A percentile compares a stretch with the other conserved stretches of the same genome.
These are phyloP conservation scores for Beauveria pseudobassiana DNA, from an alignment of 2,329 filamentous ascomycete genomes.

Conservation along the genomic window DNA sequence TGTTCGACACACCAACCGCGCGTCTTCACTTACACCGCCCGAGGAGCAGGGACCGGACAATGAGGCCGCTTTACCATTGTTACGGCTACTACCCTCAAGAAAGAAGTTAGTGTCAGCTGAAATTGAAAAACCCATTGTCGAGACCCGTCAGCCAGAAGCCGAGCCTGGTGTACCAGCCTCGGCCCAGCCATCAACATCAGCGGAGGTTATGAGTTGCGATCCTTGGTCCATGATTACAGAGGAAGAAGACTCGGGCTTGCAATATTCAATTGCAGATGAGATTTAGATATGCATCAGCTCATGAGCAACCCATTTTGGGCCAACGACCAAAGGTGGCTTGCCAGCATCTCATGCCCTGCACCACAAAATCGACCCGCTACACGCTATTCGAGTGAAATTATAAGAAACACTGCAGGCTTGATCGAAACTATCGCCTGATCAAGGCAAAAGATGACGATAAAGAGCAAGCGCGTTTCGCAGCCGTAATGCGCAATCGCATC, in stretches of 20 bases:
- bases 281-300: not conserved
- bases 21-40: not conserved
- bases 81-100: too few relatives aligned
- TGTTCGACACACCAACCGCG: not conserved
- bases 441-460: not conserved
- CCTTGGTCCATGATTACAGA: not conserved
- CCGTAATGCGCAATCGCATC: not conserved
- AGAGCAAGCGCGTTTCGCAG: not conserved
- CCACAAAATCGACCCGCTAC: not conserved
- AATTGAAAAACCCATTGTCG: not conserved
- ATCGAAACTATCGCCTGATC: not conserved
- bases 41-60: too few relatives aligned
- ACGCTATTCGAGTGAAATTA: not conserved
- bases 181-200: not conserved
- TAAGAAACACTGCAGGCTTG: not conserved
- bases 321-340: not conserved
- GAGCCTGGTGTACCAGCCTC: not conserved
- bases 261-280: not conserved
- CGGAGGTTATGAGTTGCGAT: too few relatives aligned
- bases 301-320: not conserved
- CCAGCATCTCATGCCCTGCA: not conserved
- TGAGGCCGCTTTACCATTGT: not conserved
- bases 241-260: not conserved
- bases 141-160: not conserved
- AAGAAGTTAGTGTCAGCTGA: not conserved